A percentile compares a stretch with the other conserved stretches of the same genome.
Conservation (phyloP, 148 eudicot species). For the Camellia granthamiana region DNA sequence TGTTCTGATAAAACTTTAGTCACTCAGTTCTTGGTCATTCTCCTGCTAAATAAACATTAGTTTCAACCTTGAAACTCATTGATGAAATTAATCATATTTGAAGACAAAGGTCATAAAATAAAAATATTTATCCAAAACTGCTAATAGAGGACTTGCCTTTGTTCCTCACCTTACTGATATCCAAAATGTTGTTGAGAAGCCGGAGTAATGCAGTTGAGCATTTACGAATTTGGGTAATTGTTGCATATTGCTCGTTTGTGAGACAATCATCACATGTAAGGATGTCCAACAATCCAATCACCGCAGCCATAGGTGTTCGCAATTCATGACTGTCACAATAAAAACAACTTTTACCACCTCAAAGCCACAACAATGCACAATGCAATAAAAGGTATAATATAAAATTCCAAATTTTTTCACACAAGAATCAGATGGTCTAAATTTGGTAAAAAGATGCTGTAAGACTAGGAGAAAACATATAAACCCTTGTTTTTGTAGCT, state of each 20-base stretch:
- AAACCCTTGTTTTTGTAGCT: not conserved
- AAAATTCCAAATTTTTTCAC: not conserved
- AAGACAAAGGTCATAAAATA: not conserved
- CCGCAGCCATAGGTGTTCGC: slow-evolving; percentile 99
- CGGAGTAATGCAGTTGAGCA: slow-evolving; percentile 88
- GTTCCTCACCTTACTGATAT: slow-evolving; percentile 82
- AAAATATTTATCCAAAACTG: not conserved
- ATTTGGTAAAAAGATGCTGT: not conserved
- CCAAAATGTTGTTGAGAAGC: slow-evolving; percentile 94
- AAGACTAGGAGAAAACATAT: no score
- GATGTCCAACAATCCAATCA: slow-evolving; percentile 93
- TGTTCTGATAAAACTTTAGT: not conserved
- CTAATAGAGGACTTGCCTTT: not conserved
- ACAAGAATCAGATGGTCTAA: not conserved
- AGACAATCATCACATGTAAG: slow-evolving; percentile 80
- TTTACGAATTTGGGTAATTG: slow-evolving; percentile 81
- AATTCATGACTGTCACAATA: slow-evolving; percentile 79
- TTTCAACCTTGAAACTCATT: not conserved
- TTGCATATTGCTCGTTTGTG: slow-evolving; percentile 78
- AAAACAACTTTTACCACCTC: not conserved
- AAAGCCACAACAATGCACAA: not conserved
- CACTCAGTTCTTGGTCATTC: not conserved
- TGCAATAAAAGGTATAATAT: not conserved
- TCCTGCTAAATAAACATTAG: not conserved
- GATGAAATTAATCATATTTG: not conserved